phyloP scores from a whole-genome alignment of 2,329 filamentous ascomycete species.

The Nigrospora sphaerica region DNA sequence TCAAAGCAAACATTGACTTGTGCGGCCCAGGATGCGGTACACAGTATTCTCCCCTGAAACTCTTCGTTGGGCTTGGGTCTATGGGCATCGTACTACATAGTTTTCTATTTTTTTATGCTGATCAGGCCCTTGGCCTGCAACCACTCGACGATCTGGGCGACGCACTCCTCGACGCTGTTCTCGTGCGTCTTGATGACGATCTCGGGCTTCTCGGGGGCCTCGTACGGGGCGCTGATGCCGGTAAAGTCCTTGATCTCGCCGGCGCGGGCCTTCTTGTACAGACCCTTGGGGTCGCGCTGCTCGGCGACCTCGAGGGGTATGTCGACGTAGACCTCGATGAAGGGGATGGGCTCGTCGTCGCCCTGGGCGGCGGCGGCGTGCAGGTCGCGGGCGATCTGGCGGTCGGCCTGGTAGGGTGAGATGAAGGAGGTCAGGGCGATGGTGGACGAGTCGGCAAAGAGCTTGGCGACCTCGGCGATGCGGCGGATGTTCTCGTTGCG shows the following conservation, averaged over 20 bases:
- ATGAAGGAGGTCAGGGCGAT: constrained; percentile 96
- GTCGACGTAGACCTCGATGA: constrained; percentile 92
- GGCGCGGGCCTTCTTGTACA: constrained; percentile 93
- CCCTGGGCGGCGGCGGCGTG: constrained; percentile 56
- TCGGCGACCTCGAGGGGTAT: constrained; percentile 87
- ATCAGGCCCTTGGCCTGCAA: constrained; percentile 62
- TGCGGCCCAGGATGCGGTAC: no score
- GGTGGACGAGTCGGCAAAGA: constrained; percentile 85
- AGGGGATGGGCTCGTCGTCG: constrained; percentile 61
- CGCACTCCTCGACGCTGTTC: constrained; percentile 80
- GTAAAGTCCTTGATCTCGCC: constrained; percentile 98
- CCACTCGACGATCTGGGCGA: constrained; percentile 76
- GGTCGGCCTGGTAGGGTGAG: constrained; percentile 85
- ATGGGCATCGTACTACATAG: not conserved
- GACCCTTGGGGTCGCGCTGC: constrained; percentile 90
- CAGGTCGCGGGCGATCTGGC: constrained; percentile 71
- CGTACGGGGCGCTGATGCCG: constrained; percentile 90
- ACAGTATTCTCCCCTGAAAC: not conserved
- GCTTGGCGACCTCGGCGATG: constrained; percentile 92
- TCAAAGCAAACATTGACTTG: no score
- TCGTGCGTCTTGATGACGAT: constrained; percentile 80
- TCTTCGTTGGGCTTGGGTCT: not conserved
- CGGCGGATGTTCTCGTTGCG: constrained; percentile 96
- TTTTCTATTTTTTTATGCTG: constrained; percentile 9
- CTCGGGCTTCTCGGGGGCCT: constrained; percentile 79